Conservation (phyloP, 1,139 yeast genomes). For the Kodamaea anthophila region DNA sequence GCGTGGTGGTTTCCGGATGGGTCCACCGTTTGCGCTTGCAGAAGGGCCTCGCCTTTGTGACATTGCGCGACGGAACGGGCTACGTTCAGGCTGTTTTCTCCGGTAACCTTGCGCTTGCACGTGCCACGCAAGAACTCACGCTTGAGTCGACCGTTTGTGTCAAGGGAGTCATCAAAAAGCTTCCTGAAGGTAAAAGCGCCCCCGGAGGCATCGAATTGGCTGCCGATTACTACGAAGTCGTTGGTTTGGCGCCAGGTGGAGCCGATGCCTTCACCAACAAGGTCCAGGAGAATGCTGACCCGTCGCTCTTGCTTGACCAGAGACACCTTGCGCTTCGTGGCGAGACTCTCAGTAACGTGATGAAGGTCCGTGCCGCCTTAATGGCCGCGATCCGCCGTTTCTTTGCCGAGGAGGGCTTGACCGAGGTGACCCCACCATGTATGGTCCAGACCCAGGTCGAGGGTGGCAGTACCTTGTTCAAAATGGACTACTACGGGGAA, state of each 20-base stretch:
- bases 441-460: conserved; percentile 99
- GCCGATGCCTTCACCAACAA: conserved; percentile 93
- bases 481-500: conserved; percentile 92
- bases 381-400: conserved; percentile 71
- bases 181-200: conserved; percentile 95
- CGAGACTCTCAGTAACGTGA: conserved; percentile 86
- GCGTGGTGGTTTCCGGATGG: conserved; percentile 90
- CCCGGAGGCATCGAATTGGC: conserved; percentile 96
- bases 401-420: conserved; percentile 65
- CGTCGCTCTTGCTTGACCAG: conserved; percentile 84
- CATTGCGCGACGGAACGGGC: conserved; percentile 94
- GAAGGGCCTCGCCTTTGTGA: conserved; percentile 86
- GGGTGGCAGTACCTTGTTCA: conserved; percentile 96
- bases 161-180: conserved; percentile 71
- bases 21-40: conserved; percentile 89
- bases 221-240: conserved; percentile 82
- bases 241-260: conserved; percentile 94
- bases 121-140: conserved; percentile 77
- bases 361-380: conserved; percentile 88
- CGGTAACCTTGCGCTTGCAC: conserved; percentile 90
- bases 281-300: conserved; percentile 90
- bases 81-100: conserved; percentile 78
- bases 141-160: conserved; percentile 78
- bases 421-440: conserved; percentile 98
- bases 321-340: conserved; percentile 95